Conservation (phyloP, 2,329 filamentous ascomycete genomes). For the Scytalidium sp. region DNA sequence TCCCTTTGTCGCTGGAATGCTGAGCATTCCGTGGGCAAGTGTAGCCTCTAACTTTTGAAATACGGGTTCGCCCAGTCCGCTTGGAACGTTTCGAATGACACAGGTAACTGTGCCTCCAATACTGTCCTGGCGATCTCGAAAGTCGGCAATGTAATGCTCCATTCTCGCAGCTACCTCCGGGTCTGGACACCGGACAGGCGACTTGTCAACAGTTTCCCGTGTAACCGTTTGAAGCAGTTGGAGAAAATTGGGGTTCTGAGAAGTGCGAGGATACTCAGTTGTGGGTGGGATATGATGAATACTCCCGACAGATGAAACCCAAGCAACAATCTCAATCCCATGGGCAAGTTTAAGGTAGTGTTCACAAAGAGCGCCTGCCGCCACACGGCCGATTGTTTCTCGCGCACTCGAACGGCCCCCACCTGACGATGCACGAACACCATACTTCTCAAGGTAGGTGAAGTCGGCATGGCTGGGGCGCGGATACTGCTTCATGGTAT, state of each 20-base stretch:
- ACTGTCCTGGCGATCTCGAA: conserved; percentile 76
- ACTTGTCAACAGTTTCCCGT: conserved; percentile 72
- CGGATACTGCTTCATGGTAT: conserved; percentile 89
- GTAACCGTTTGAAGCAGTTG: conserved; percentile 69
- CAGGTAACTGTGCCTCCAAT: conserved; percentile 95
- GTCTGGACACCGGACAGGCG: conserved; percentile 87
- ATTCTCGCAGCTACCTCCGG: conserved; percentile 63
- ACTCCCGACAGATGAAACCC: conserved; percentile 79
- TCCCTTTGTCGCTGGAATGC: conserved; percentile 90
- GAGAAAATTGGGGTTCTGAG: conserved; percentile 77
- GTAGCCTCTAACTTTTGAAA: conserved; percentile 95
- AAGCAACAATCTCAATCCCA: conserved; percentile 87
- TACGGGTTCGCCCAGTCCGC: conserved; percentile 85
- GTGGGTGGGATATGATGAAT: conserved; percentile 75
- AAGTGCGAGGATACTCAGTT: conserved; percentile 61
- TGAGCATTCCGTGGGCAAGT: conserved; percentile 91
- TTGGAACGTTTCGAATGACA: conserved; percentile 81
- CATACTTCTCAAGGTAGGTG: conserved; percentile 97
- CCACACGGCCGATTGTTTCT: conserved; percentile 91
- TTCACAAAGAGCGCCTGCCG: conserved; percentile 88
- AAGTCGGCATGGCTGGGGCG: conserved; percentile 92
- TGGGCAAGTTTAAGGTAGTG: conserved; percentile 66
- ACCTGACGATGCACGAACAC: conserved; percentile 84
- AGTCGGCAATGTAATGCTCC: conserved; percentile 75
- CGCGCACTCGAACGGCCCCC: conserved; percentile 89